Evolutionary conservation across 345 rosid species (phyloP).

Genomic region (sweet orange (Citrus sinensis)): DNA sequence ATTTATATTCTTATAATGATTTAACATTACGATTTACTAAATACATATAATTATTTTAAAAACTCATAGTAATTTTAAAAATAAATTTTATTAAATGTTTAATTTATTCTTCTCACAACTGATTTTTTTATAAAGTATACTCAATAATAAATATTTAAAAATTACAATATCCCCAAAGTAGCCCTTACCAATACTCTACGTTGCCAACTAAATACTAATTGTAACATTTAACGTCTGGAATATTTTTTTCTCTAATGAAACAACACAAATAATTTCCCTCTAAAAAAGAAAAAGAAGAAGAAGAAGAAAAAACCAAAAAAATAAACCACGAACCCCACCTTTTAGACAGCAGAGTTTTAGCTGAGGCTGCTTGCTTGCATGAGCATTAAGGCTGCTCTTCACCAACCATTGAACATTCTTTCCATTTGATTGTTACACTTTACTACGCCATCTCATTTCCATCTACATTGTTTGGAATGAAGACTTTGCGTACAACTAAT

Average conservation of each 20-base stretch:
- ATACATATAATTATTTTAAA: fast-evolving
- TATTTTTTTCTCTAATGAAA: too few species aligned
- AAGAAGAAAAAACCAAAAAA: too few species aligned
- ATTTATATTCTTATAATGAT: fast-evolving
- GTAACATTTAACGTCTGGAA: too few species aligned
- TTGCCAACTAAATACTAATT: too few species aligned
- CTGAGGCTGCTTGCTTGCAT: background rate
- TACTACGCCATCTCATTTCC: background rate
- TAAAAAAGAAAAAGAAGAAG: too few species aligned
- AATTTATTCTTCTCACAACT: fast-evolving
- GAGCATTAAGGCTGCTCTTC: background rate
- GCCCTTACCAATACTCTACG: fast-evolving
- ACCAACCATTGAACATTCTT: constrained; percentile 19
- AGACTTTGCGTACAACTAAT: background rate
- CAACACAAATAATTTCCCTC: too few species aligned
- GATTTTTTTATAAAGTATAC: too few species aligned
- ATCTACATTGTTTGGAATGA: background rate
- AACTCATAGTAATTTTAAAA: too few species aligned
- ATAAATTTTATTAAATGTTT: too few species aligned
- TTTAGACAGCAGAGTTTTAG: background rate
- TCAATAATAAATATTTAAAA: too few species aligned
- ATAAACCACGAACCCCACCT: constrained; percentile 19
- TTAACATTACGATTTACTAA: too few species aligned
- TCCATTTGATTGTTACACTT: constrained; percentile 18
- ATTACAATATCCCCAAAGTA: fast-evolving